Evolutionary conservation across 441 rosid species (phyloP).

Genomic region (Aleurites moluccanus): DNA sequence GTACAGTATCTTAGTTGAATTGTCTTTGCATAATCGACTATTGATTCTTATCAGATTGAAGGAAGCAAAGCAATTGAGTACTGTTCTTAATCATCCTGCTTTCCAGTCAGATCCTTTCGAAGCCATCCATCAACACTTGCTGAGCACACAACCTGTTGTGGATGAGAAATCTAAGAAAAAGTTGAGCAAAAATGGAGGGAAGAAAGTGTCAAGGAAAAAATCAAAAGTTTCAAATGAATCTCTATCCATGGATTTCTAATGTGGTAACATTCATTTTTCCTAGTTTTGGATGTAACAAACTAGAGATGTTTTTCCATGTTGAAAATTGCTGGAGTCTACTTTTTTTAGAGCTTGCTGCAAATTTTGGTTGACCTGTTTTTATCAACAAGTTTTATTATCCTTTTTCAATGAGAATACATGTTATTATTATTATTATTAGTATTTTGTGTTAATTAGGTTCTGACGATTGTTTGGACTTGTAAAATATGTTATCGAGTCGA

Average conservation of each 20-base stretch:
- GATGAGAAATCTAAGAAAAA: constrained; percentile 63
- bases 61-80: constrained; percentile 59
- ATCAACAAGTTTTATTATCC: too few species aligned
- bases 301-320: not conserved
- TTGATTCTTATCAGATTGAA: constrained; percentile 47
- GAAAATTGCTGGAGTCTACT: too few species aligned
- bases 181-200: constrained; percentile 41
- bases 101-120: constrained; percentile 73
- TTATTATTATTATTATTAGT: too few species aligned
- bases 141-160: constrained; percentile 54
- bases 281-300: not conserved
- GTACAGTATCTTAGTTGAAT: not conserved
- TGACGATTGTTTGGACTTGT: too few species aligned
- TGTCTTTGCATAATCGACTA: not conserved
- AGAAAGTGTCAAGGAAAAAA: constrained; percentile 54
- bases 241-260: constrained; percentile 43
- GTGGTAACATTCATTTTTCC: not conserved
- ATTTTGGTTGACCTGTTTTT: not conserved
- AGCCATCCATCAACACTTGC: constrained; percentile 67
- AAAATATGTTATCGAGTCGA: too few species aligned
- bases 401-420: too few species aligned
- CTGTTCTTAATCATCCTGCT: constrained; percentile 62
- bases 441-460: too few species aligned
- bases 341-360: not conserved
- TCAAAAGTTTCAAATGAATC: constrained; percentile 26